Evolutionary conservation across 75 land plant species (phyloP).

Genomic region (Azolla pinnata): DNA sequence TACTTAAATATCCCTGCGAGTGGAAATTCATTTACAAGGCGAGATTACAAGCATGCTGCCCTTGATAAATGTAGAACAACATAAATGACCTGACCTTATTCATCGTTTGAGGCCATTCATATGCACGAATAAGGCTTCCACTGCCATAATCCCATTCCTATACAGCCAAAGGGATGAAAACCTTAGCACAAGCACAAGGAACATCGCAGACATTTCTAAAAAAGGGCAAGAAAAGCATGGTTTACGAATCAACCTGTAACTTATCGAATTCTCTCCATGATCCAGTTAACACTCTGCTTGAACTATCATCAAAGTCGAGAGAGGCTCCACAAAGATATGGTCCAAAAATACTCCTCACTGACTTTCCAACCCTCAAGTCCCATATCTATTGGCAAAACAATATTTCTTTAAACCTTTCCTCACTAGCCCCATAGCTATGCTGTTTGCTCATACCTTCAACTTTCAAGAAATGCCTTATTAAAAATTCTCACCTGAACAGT

Average conservation of each 20-base stretch:
- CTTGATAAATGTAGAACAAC: neutral
- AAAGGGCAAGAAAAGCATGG: neutral
- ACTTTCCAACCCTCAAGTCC: slow-evolving; percentile 22
- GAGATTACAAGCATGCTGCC: neutral
- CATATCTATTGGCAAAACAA: slow-evolving; percentile 14
- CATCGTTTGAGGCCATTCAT: slow-evolving; percentile 11
- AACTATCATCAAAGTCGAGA: slow-evolving; percentile 12
- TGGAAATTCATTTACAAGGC: no score
- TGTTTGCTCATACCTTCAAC: no score
- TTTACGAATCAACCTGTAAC: slow-evolving; percentile 13
- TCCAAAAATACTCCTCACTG: slow-evolving; percentile 36
- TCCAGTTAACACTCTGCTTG: slow-evolving; percentile 16
- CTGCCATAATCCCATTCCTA: slow-evolving; percentile 42
- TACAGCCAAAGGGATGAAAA: neutral
- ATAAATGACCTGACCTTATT: neutral
- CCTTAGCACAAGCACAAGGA: neutral
- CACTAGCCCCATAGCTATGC: neutral
- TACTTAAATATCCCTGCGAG: no score
- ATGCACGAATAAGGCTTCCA: slow-evolving; percentile 11
- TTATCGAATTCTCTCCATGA: slow-evolving; percentile 23
- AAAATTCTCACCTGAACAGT: slow-evolving; percentile 18
- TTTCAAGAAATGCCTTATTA: neutral
- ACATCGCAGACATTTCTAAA: neutral
- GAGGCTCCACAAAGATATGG: slow-evolving; percentile 24
- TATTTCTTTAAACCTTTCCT: neutral